A percentile compares a stretch with the other conserved stretches of the same genome.
Conservation (phyloP, 768 basidiomycete genomes). For the Psilocybe sp. region DNA sequence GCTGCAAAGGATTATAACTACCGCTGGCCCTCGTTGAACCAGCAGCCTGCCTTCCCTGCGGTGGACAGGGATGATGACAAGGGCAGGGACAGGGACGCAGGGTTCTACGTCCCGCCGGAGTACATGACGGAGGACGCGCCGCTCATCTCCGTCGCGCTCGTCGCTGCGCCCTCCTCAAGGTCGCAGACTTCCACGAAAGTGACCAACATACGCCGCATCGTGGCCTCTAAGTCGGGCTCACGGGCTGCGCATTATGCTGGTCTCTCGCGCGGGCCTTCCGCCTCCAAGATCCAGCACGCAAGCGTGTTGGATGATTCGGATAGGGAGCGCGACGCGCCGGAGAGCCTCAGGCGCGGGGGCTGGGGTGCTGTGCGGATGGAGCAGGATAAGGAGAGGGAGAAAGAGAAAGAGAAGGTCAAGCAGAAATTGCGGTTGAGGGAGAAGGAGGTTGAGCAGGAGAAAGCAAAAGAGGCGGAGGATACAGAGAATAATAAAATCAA, state of each 20-base stretch:
- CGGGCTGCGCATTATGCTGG: neutral
- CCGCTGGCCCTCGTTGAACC: slow-evolving; percentile 17
- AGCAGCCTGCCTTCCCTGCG: slow-evolving; percentile 5
- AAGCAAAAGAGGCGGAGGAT: no score
- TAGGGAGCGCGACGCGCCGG: slow-evolving; percentile 46
- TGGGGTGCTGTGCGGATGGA: slow-evolving; percentile 13
- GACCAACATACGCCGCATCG: no score
- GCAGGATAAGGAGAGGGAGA: neutral
- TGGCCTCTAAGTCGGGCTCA: neutral
- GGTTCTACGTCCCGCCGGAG: slow-evolving; percentile 10
- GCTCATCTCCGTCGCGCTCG: neutral
- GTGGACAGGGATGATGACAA: no score
- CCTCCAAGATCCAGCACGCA: slow-evolving; percentile 6
- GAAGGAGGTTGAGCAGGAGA: no score
- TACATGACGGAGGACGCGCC: neutral
- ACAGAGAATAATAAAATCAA: no score
- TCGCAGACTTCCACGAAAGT: no score
- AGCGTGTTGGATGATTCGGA: slow-evolving; percentile 22
- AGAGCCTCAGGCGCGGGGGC: slow-evolving; percentile 51
- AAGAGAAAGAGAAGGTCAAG: slow-evolving; percentile 27
- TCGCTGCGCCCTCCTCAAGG: neutral
- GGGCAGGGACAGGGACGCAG: slow-evolving; percentile 5
- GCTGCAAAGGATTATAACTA: neutral
- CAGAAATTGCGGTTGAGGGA: slow-evolving; percentile 31
- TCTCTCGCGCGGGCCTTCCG: neutral